phyloP scores from a whole-genome alignment of 2,329 filamentous ascomycete species.

The Ceratocystis papillata region DNA sequence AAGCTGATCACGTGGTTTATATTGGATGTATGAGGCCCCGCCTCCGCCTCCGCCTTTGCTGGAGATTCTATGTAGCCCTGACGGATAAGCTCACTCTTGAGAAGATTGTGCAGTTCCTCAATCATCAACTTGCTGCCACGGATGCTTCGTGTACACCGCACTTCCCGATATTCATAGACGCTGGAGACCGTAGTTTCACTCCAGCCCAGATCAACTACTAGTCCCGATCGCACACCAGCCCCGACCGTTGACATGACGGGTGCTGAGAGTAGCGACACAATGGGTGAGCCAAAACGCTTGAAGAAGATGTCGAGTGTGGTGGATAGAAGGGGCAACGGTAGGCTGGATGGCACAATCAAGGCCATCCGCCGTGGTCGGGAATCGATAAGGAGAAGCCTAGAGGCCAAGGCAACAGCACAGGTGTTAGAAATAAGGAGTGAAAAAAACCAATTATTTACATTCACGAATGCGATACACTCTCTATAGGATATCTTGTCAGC shows the following conservation, averaged over 20 bases:
- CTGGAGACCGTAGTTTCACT: conserved; percentile 75
- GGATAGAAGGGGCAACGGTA: conserved; percentile 69
- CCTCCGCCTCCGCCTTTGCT: conserved; percentile 27
- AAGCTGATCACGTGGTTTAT: conserved; percentile 46
- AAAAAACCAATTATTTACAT: neutral
- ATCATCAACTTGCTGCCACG: conserved; percentile 64
- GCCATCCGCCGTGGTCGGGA: conserved; percentile 64
- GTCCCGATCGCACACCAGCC: conserved; percentile 71
- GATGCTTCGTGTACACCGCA: conserved; percentile 57
- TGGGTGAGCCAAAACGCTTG: conserved; percentile 65
- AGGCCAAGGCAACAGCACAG: neutral
- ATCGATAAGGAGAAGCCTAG: conserved; percentile 56
- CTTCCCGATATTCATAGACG: conserved; percentile 82
- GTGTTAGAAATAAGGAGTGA: neutral
- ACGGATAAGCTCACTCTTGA: conserved; percentile 39
- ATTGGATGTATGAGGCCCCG: conserved; percentile 20
- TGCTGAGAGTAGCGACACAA: conserved; percentile 67
- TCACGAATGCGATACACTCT: no score
- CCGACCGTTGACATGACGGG: conserved; percentile 64
- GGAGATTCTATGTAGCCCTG: conserved; percentile 26
- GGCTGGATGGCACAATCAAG: conserved; percentile 63
- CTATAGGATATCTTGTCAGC: conserved; percentile 33
- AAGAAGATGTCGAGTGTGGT: conserved; percentile 69
- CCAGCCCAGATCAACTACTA: conserved; percentile 90
- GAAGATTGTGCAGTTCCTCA: conserved; percentile 54